phyloP scores from a whole-genome alignment of 192 early-diverging fungal species.

The Funneliformis mosseae region DNA sequence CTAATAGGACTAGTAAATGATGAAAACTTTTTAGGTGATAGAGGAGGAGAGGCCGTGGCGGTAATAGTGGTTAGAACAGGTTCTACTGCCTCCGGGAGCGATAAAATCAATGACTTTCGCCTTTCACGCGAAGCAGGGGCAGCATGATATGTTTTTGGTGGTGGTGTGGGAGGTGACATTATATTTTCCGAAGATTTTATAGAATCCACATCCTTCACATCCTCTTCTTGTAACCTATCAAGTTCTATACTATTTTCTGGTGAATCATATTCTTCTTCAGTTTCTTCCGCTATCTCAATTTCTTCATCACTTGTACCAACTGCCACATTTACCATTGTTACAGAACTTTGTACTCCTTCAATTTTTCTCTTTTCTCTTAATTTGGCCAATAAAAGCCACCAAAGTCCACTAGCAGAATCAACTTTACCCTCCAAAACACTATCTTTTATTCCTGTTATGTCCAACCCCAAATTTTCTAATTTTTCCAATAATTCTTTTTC shows the following conservation, averaged over 20 bases:
- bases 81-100: constrained; percentile 27
- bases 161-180: constrained; percentile 11
- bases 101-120: constrained; percentile 28
- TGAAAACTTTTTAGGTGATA: constrained; percentile 34
- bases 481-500: constrained; percentile 36
- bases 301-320: constrained; percentile 33
- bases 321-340: constrained; percentile 26
- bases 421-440: constrained; percentile 34
- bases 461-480: constrained; percentile 28
- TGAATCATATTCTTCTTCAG: constrained; percentile 23
- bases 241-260: not conserved
- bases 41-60: constrained; percentile 27
- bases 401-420: constrained; percentile 30
- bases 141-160: constrained; percentile 29
- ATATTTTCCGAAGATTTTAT: not conserved
- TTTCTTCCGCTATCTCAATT: constrained; percentile 1
- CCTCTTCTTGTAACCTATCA: not conserved
- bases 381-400: constrained; percentile 33
- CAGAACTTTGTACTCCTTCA: not conserved
- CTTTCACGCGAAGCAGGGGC: constrained; percentile 29
- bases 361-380: constrained; percentile 29
- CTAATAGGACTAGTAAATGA: constrained; percentile 24
- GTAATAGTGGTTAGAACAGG: constrained; percentile 32
- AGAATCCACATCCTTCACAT: not conserved
- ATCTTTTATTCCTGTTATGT: constrained; percentile 22